Evolutionary conservation across 495 filamentous ascomycete species (phyloP), one percentile per base, ranked within the genome.

Genomic region (Tuber indicum): DNA sequence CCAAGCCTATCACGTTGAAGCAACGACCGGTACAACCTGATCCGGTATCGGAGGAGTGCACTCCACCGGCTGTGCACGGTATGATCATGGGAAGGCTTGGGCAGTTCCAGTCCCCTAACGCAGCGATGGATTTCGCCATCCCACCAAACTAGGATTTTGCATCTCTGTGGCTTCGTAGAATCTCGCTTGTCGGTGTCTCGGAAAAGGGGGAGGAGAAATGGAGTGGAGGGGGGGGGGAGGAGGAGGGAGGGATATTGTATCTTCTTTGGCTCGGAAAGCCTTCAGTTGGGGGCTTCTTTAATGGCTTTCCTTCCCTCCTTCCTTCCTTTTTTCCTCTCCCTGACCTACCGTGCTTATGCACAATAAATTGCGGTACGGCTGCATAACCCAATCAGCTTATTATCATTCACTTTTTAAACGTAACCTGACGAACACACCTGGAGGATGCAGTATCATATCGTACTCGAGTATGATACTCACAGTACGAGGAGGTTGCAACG

Each of bases 141-240:
- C 23, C 43, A 45, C 47, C 69, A 39, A 43, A 52, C 71, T 39
- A 46, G 74, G 62, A 58, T 72, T 42, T 66, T 32, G 58, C 58
- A 66, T 66, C 3, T 66, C 26, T 66, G 58, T 66, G 58, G 58
- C 58, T 66, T 66, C 26, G 17, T 49, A 42, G 66, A 73, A 76
- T 49, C 72, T 74, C 58, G 75, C 72, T 70, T 76, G 52, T 71
- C 39, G 49, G 36, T 76, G 71, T 74, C 75, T 74, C 71, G 44
- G 71, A 45, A 43, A 36, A 32, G 32, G 32, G 32, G 32, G 32
- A 32, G 32, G 32, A 32, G 32, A 1, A 32, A 32, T 32, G 32
- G 32, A 32, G 32, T 32, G 32, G 32, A 32, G 32, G 0, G 32
- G 58, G 58, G 58, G 14, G n/a, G 0, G 26, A 3, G n/a, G 9